Evolutionary conservation across 2,329 filamentous ascomycete genomes (phyloP), one percentile per base, ranked within the genome.

Genomic region (Calonectria pseudoturangicola): DNA sequence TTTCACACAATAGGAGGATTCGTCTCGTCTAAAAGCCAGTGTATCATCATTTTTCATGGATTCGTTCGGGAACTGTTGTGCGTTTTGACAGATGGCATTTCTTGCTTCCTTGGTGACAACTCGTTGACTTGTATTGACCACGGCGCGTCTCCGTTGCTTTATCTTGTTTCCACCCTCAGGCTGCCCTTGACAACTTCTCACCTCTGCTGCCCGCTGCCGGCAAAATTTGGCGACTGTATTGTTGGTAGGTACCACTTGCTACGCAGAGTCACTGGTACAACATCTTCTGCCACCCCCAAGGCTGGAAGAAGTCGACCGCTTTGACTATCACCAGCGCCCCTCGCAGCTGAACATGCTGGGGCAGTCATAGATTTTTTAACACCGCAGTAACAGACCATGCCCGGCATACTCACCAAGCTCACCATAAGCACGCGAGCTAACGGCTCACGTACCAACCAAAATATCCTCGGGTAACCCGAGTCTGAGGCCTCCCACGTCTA

Each of bases 401-500:
- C 69, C 66, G 70, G 65, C 65, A 70, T 73, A 65, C 30, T 73
- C 27, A 54, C 70, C 48, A 48, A 70, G 75, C 60, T 65, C 71
- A 70, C 65, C 58, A 67, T 60, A 62, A 72, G 67, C 33, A 12
- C 10, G 33, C 68, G 60, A 75, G 71, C 73, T 72, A 79, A 76
- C 67, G 73, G 67, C 71, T 74, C 70, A 72, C 66, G 66, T 71
- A 67, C 71, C 73, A 74, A 74, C 67, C 74, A 72, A 79, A 75
- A 69, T 74, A 63, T 60, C 54, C 41, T 45, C 48, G 58, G 63
- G 70, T 56, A 70, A 63, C 65, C 64, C 47, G 54, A 77, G 64
- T 43, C 75, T 66, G 56, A 71, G 71, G 69, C 58, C 76, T 75
- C 74, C 70, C 74, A 70, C 67, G 71, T 76, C 74, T 76, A 74